Evolutionary conservation across 345 rosid species (phyloP), one percentile per base, ranked within the genome.

Genomic region (Streptanthus diversifolius): DNA sequence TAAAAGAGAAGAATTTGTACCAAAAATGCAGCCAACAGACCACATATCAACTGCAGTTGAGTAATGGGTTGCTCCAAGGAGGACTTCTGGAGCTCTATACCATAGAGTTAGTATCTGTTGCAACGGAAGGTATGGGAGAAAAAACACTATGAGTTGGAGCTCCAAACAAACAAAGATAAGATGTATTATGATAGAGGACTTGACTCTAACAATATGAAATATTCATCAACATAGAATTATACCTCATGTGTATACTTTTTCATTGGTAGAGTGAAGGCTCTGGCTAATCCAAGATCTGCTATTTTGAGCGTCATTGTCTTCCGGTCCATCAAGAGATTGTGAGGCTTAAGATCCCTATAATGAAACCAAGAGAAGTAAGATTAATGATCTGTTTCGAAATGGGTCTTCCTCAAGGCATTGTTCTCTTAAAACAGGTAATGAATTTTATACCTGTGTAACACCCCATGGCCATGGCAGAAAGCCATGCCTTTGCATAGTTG

Each of bases 1-100:
- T 59, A 12, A 19, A 71, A 30, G 52, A 49, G 56, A 58, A 12
- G 22, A 44, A 14, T 4, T 5, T 18, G 53, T 69, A 95, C 99
- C 99, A 69, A 95, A 95, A 30, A 95, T 88, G 62, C 97, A 92
- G 74, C 86, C 97, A 35, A 91, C 99, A 57, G 96, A 95, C 98
- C 98, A 95, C 81, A 91, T 85, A 74, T 91, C 99, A 32, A 95
- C 98, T 8, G 96, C 93, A 47, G 96, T 90, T 70, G 99, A 95
- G 85, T 95, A 95, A 80, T 95, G 98, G 49, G 99, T 95, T 41
- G 93, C 87, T 24, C 98, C 99, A 71, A 95, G 59, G 39, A 95
- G 96, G 68, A 95, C 98, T 76, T 93, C 98, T 4, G 98, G 98
- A 56, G 98, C 85, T 83, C 98, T 85, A 65, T 93, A 90, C 98